These are phyloP conservation scores for Pythium pyrilobum DNA, from an alignment of 352 stramenopile genomes.

Conservation along the genomic window DNA sequence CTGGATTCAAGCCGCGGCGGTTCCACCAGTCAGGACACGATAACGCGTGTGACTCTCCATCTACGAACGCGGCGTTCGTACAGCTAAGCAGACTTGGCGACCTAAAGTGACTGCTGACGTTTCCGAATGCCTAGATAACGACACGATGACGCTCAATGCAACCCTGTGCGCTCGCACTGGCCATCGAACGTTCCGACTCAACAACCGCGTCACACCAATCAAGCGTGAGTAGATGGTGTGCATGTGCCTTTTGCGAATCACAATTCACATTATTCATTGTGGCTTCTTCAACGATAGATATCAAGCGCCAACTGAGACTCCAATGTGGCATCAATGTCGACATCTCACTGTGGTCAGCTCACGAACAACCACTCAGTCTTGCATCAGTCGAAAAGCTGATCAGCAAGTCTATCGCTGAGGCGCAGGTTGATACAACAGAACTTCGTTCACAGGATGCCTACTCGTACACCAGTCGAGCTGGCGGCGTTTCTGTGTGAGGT, in stretches of 20 bases:
- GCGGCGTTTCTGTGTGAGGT: conserved; percentile 37
- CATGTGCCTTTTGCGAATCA: too few relatives aligned
- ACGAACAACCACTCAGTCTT: background rate
- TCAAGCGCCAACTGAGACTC: conserved; percentile 32
- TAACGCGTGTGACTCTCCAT: conserved; percentile 24
- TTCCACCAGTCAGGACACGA: conserved; percentile 9
- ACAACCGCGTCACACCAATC: conserved; percentile 30
- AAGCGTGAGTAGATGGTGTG: conserved; percentile 22
- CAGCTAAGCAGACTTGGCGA: background rate
- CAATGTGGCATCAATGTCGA: conserved; percentile 39
- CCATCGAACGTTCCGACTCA: conserved; percentile 30
- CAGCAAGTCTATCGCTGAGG: background rate
- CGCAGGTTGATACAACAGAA: conserved; percentile 40
- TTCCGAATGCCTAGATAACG: too few relatives aligned
- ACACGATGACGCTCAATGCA: conserved; percentile 18
- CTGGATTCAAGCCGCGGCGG: background rate
- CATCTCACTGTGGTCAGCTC: conserved; percentile 28
- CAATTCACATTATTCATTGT: too few relatives aligned
- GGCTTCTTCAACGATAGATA: conserved; percentile 22
- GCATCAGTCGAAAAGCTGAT: background rate
- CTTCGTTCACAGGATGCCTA: conserved; percentile 34
- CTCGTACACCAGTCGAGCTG: conserved; percentile 21
- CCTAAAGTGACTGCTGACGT: background rate
- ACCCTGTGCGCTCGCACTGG: conserved; percentile 22
- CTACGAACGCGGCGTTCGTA: conserved; percentile 22